Evolutionary conservation across 2,329 filamentous ascomycete species (phyloP), one percentile per base, ranked within the genome.

Genomic region (Nemania serpens): DNA sequence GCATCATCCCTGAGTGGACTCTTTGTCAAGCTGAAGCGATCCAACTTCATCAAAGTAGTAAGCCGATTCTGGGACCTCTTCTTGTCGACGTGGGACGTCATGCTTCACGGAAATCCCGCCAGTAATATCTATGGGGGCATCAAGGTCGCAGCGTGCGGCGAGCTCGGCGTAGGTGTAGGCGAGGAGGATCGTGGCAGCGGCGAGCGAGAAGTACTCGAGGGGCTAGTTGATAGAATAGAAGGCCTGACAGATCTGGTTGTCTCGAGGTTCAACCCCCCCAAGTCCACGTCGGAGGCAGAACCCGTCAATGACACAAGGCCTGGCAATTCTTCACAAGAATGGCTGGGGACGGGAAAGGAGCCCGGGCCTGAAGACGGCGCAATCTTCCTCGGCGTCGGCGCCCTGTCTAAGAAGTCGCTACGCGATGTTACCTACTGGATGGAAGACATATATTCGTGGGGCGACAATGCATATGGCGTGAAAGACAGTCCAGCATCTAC

Each of bases 161-260:
- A 98, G 76, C 84, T 98, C 25, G 95, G 95, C 15, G 86, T 97
- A 47, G 95, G 95, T 0, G 95, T 98, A 1, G 95, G 95, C 17
- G 95, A 98, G 74, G 95, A 98, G 77, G 91, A 97, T 57, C 89
- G 93, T 74, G 94, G 94, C 4, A 97, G 94, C 73, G 93, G 93
- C 34, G 94, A 98, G 78, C 84, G 94, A 69, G 94, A 96, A 69
- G 94, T 98, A 0, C 80, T 99, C 1, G 94, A 98, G 75, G 92
- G 92, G n/a, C 86, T 97, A 63, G 87, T 92, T 1, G 83, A 82
- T 10, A 83, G 91, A 57, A 91, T 91, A 22, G 89, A 95, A 53
- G 95, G 95, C 0, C 81, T 99, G 41, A 84, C 96, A 5, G 95
- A 99, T 75, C 75, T 98, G 50, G 81, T 97, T 43, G 93, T 97